Evolutionary conservation across 345 rosid species (phyloP), one percentile per base, ranked within the genome.

Genomic region (Balakata baccata): DNA sequence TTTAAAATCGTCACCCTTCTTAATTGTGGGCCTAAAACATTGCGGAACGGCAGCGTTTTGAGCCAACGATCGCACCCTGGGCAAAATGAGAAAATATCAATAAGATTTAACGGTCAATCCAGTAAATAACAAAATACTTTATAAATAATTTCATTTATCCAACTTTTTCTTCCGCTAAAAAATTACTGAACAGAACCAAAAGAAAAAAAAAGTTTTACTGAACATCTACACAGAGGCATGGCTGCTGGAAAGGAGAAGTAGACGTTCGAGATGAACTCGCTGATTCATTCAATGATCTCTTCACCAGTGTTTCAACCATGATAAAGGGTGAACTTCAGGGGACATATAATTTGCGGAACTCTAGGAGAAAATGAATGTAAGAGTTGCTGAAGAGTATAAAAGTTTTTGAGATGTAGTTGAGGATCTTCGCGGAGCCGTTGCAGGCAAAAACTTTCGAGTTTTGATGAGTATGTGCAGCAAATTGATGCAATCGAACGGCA

Each of bases 311-410:
- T 70, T 84, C 94, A 63, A 72, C 91, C 9, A 92, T 89, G 97
- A 88, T 94, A 69, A 87, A 86, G 86, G 82, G 91, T 0, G 96
- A 92, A 66, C 91, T 92, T 64, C 88, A 95, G 94, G 96, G 97
- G 62, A 87, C 96, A 73, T 89, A 73, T 70, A 89, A 81, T 75
- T 78, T 80, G 34, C 71, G 67, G 94, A 91, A 75, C 85, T 95
- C 1, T 50, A 91, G 86, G 94, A 88, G 91, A 91, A 89, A 86
- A 91, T 92, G 99, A 91, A 95, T 59, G 49, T 66, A 69, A 91
- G 85, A 78, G 91, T 95, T 50, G 81, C 87, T 0, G 80, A 89
- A 39, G 97, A 95, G 82, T 95, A 89, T 79, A 71, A 81, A 6
- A 90, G 87, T 38, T 81, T 90, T 9, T 97, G 92, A 7, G 97